A percentile compares a stretch with the other conserved stretches of the same genome.
Conservation (phyloP, 179 eudicot genomes). For the Spergularia azorica region DNA sequence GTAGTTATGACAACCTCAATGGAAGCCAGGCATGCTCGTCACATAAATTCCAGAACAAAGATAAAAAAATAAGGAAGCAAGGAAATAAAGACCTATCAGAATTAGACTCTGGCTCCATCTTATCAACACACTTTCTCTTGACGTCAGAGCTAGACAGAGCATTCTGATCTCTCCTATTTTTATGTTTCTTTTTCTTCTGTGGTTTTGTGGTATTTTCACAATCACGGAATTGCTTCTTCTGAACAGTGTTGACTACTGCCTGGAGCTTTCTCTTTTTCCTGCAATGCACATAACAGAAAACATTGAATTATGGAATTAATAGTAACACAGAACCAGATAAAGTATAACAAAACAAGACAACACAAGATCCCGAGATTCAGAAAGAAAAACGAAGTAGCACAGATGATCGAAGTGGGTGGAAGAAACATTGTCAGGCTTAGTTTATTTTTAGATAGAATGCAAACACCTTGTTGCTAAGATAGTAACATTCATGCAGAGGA, state of each 20-base stretch:
- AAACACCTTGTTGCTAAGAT: not conserved
- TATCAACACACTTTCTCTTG: conserved; percentile 26
- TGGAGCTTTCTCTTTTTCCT: conserved; percentile 64
- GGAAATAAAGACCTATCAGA: conserved; percentile 33
- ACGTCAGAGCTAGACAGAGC: conserved; percentile 24
- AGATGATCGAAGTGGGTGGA: not conserved
- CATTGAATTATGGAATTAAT: not conserved
- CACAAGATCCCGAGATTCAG: not conserved
- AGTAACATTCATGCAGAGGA: too few species aligned
- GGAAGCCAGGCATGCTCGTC: not conserved
- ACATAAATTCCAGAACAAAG: conserved; percentile 1
- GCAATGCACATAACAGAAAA: conserved; percentile 21
- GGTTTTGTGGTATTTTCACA: conserved; percentile 19
- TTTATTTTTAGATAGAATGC: too few species aligned
- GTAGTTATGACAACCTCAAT: not conserved
- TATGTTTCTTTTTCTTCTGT: conserved; percentile 40
- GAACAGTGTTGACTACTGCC: conserved; percentile 26
- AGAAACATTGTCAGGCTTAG: not conserved
- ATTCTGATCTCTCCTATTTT: conserved; percentile 26
- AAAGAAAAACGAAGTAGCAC: conserved; percentile 2
- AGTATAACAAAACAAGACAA: not conserved
- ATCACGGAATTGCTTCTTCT: conserved; percentile 33
- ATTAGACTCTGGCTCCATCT: conserved; percentile 23
- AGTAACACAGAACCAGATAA: not conserved
- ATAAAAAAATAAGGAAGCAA: conserved; percentile 6